Percentiles rank a stretch among this genome's conserved stretches.
Conservation (phyloP, 139 green algal genomes). For the Pleodorina starrii region DNA sequence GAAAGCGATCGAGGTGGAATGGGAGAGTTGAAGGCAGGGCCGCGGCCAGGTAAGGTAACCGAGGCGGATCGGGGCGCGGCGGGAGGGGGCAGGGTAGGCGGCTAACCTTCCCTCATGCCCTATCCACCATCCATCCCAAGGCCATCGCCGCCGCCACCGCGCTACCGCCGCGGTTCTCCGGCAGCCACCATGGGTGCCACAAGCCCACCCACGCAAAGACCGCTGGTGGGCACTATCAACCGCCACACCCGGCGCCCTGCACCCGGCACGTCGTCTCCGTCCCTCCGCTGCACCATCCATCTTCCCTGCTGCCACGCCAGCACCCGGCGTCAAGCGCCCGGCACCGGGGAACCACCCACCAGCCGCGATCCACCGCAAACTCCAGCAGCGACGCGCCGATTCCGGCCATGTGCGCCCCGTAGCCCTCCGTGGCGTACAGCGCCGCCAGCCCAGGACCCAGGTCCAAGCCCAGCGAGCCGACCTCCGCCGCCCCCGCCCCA, state of each 20-base stretch:
- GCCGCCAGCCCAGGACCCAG: neutral
- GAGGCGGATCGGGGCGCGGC: neutral
- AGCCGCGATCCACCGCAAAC: conserved; percentile 41
- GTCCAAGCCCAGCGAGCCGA: neutral
- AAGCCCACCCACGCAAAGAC: too few species aligned
- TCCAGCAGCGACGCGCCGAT: conserved; percentile 34
- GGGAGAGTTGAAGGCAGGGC: neutral
- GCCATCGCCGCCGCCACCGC: too few species aligned
- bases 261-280: too few species aligned
- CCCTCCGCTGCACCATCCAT: neutral
- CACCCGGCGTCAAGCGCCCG: too few species aligned
- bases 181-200: too few species aligned
- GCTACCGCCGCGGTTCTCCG: too few species aligned
- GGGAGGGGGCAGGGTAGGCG: neutral
- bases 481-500: neutral
- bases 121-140: too few species aligned
- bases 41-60: neutral
- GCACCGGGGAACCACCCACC: too few species aligned
- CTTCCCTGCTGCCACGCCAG: neutral
- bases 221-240: too few species aligned
- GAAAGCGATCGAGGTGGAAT: too few species aligned
- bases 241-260: too few species aligned
- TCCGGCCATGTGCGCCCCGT: conserved; percentile 29
- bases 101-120: too few species aligned
- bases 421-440: conserved; percentile 41